Evolutionary conservation across 2,329 filamentous ascomycete genomes (phyloP).

Genomic region (Colletotrichum siamense): DNA sequence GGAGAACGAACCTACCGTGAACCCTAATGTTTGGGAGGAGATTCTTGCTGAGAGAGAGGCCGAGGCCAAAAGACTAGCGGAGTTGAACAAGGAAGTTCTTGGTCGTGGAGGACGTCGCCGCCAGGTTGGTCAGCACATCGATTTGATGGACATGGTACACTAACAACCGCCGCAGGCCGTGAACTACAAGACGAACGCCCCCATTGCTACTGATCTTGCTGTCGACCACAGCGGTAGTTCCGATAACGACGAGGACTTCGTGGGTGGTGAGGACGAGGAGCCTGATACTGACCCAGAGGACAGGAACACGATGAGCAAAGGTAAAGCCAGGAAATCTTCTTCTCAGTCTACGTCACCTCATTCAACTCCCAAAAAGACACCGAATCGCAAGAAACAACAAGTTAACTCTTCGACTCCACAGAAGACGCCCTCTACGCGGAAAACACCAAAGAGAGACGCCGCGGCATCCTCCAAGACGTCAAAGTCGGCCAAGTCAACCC

Average conservation of each 20-base stretch:
- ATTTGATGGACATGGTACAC: neutral
- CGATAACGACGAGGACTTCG: conserved; percentile 32
- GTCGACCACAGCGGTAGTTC: conserved; percentile 21
- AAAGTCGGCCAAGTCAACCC: neutral
- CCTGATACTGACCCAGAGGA: conserved; percentile 24
- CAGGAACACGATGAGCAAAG: neutral
- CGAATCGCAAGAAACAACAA: conserved; percentile 8
- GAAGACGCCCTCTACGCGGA: neutral
- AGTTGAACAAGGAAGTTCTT: conserved; percentile 73
- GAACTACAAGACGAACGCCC: conserved; percentile 31
- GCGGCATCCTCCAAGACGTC: neutral
- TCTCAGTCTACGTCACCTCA: conserved; percentile 8
- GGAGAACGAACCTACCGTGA: conserved; percentile 57
- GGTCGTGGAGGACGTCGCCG: conserved; percentile 84
- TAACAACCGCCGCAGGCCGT: conserved; percentile 27
- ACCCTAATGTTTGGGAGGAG: conserved; percentile 83
- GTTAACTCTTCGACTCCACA: conserved; percentile 16
- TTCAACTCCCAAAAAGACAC: neutral
- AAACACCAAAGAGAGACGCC: neutral
- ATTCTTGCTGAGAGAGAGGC: conserved; percentile 67
- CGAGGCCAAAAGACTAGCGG: conserved; percentile 75
- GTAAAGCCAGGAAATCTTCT: conserved; percentile 15
- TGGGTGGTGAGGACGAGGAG: conserved; percentile 28
- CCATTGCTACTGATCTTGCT: conserved; percentile 15
- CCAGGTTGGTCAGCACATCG: conserved; percentile 43